Evolutionary conservation across 192 early-diverging fungal genomes (phyloP), one percentile per base, ranked within the genome.

Genomic region (Coemansia sp.): DNA sequence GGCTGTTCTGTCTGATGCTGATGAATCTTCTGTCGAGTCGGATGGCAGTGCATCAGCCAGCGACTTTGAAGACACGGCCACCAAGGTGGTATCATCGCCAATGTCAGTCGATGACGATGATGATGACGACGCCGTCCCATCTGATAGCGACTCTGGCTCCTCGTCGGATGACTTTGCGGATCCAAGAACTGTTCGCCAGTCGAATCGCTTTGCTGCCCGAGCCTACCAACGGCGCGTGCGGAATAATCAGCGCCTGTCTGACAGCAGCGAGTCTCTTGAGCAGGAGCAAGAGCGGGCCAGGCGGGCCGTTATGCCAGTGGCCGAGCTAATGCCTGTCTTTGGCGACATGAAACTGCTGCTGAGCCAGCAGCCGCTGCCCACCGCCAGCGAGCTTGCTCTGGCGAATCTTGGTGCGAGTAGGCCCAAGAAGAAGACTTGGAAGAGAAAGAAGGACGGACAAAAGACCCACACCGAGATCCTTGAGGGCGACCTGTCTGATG

Each of bases 281-380:
- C 9, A 28, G 50, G 14, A 58, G n/a, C 56, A 25, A 26, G 14
- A 58, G n/a, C 56, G 16, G 20, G 16, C 18, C 10, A 58, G 48
- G 13, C 34, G 36, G 42, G 20, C 35, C 6, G 52, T 25, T 10
- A 34, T 36, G 36, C 41, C 72, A 1, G 59, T 63, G 13, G 64
- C 62, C 18, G 62, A 72, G 56, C 68, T 62, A 56, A 81, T 81
- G 78, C 78, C 78, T 0, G 63, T 66, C 37, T 68, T 74, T 9
- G 20, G 59, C 21, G 78, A 81, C 36, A 75, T 81, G 69, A 55
- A 53, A 39, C 69, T 81, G 0, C 3, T 69, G 16, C 21, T 75
- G 13, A 42, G 64, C 16, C 64, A 63, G 18, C 56, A 56, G 13
- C 34, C 37, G 9, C 57, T 31, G 13, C n/a, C 42, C 16, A 23